Evolutionary conservation across 2,329 filamentous ascomycete genomes (phyloP).

Genomic region (Pseudogymnoascus sp.): DNA sequence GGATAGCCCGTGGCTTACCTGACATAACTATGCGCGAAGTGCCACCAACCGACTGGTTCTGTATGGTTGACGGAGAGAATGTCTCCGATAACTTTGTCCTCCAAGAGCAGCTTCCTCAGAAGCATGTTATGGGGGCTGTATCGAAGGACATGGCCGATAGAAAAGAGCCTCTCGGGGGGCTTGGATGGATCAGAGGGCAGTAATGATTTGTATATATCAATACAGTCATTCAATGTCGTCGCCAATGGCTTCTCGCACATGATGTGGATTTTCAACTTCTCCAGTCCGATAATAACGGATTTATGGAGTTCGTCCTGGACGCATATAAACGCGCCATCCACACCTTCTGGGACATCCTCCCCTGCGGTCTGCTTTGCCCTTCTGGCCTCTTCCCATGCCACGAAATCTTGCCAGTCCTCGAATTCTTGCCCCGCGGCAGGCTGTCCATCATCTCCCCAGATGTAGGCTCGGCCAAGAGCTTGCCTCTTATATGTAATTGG

Average conservation of each 20-base stretch:
- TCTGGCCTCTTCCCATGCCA: slow-evolving; percentile 60
- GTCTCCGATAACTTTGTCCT: slow-evolving; percentile 71
- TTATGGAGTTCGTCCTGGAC: slow-evolving; percentile 85
- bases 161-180: slow-evolving; percentile 54
- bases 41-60: slow-evolving; percentile 94
- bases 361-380: slow-evolving; percentile 44
- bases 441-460: slow-evolving; percentile 50
- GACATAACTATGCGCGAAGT: slow-evolving; percentile 86
- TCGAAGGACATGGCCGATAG: slow-evolving; percentile 85
- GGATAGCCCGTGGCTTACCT: slow-evolving; percentile 35
- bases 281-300: slow-evolving; percentile 67
- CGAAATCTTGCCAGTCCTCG: slow-evolving; percentile 62
- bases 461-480: slow-evolving; percentile 59
- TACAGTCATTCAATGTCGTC: slow-evolving; percentile 66
- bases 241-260: slow-evolving; percentile 95
- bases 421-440: slow-evolving; percentile 60
- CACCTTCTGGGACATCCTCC: slow-evolving; percentile 33
- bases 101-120: slow-evolving; percentile 66
- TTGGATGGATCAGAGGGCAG: slow-evolving; percentile 30
- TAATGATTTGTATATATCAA: slow-evolving; percentile 60
- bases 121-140: slow-evolving; percentile 91
- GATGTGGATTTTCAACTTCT: slow-evolving; percentile 65
- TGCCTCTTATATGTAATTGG: slow-evolving; percentile 68
- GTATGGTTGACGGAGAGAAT: slow-evolving; percentile 81
- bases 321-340: slow-evolving; percentile 57